Evolutionary conservation across 176 grass and related monocot genomes (phyloP).

Genomic region (Phragmites australis): DNA sequence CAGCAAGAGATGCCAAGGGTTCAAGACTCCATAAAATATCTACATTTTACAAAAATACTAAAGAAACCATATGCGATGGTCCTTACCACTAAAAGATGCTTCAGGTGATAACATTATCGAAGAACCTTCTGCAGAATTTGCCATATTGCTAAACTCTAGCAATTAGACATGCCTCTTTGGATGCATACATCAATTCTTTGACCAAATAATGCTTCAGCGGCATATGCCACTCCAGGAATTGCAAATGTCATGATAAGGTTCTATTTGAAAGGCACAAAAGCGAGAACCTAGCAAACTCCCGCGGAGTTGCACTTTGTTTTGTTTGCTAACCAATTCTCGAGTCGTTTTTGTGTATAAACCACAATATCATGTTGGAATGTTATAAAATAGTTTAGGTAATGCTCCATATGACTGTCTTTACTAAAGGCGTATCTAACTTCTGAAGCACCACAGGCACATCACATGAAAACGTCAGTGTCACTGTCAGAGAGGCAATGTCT

Average conservation of each 20-base stretch:
- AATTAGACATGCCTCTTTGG: constrained; percentile 56
- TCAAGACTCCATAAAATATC: constrained; percentile 11
- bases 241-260: constrained; percentile 26
- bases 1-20: constrained; percentile 31
- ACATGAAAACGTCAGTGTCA: constrained; percentile 9
- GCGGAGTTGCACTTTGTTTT: constrained; percentile 21
- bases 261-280: constrained; percentile 39
- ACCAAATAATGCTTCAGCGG: constrained; percentile 51
- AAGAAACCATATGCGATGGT: constrained; percentile 42
- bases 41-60: constrained; percentile 30
- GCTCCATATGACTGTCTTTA: neutral
- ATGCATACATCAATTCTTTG: constrained; percentile 50
- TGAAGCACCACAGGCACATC: constrained; percentile 10
- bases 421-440: constrained; percentile 24
- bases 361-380: neutral
- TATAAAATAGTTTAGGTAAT: neutral
- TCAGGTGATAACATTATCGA: constrained; percentile 49
- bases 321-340: constrained; percentile 23
- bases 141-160: constrained; percentile 62
- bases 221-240: constrained; percentile 47
- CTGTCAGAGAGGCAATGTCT: neutral
- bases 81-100: constrained; percentile 67
- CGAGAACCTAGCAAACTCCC: constrained; percentile 29
- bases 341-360: constrained; percentile 10
- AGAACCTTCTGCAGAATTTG: constrained; percentile 59